Evolutionary conservation across 306 rosid genomes (phyloP).

Genomic region (Mimosa bimucronata): DNA sequence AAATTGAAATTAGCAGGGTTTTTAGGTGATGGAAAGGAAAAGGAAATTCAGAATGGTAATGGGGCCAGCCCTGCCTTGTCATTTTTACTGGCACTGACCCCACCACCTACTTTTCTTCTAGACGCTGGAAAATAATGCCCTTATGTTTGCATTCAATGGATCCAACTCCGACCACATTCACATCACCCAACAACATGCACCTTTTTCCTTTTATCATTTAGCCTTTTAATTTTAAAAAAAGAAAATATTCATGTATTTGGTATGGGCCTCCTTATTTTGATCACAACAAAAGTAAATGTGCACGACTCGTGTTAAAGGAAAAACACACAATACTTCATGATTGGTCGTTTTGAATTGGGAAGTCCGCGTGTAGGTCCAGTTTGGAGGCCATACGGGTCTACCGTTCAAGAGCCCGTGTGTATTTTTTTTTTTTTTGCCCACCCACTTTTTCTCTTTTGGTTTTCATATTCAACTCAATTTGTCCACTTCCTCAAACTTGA

Average conservation of each 20-base stretch:
- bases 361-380: slow-evolving; percentile 3
- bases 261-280: not conserved
- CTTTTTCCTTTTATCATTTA: not conserved
- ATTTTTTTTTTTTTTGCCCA: not conserved
- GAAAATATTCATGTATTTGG: not conserved
- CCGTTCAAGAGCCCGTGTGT: not conserved
- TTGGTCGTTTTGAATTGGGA: not conserved
- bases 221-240: not conserved
- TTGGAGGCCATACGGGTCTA: not conserved
- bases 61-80: not conserved
- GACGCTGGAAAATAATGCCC: not conserved
- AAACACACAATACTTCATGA: not conserved
- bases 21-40: not conserved
- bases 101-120: slow-evolving; percentile 15
- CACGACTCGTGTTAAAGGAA: not conserved
- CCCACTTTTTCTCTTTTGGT: not conserved
- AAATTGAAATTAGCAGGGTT: not conserved
- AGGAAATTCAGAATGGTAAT: not conserved
- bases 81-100: slow-evolving; percentile 23
- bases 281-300: not conserved
- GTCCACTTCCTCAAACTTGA: not conserved
- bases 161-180: not conserved
- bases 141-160: not conserved
- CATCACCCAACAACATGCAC: not conserved
- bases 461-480: not conserved